Evolutionary conservation across 768 basidiomycete species (phyloP).

Genomic region (Amyloporia xantha): DNA sequence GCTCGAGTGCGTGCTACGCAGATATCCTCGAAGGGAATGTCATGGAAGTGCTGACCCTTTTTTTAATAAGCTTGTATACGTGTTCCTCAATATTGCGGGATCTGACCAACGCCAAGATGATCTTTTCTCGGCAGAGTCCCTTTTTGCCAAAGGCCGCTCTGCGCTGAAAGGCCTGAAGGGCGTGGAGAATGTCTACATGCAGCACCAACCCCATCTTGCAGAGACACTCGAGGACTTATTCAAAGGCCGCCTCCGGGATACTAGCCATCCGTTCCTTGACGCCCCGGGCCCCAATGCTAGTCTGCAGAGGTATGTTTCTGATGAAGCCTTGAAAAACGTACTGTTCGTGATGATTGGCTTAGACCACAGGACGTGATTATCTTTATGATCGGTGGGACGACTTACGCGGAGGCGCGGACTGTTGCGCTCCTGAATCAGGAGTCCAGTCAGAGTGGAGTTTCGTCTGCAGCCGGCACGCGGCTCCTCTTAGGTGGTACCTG

Average conservation of each 20-base stretch:
- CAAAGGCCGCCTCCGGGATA: constrained; percentile 79
- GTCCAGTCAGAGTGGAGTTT: constrained; percentile 35
- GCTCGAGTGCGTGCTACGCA: constrained; percentile 57
- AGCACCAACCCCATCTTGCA: constrained; percentile 88
- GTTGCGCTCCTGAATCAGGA: constrained; percentile 87
- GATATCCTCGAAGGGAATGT: too few relatives aligned
- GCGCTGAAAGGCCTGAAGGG: constrained; percentile 97
- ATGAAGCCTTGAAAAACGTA: not conserved
- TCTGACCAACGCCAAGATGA: constrained; percentile 97
- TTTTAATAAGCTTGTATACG: constrained; percentile 79
- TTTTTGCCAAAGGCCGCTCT: constrained; percentile 90
- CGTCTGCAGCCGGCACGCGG: constrained; percentile 57
- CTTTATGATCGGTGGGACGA: constrained; percentile 94
- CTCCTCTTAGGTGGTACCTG: constrained; percentile 91
- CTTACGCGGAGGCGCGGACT: constrained; percentile 89
- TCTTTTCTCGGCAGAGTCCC: constrained; percentile 89
- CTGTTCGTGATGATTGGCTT: constrained; percentile 2
- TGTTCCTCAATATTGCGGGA: constrained; percentile 87
- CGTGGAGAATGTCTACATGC: constrained; percentile 98
- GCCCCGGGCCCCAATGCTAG: constrained; percentile 62
- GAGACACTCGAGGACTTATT: constrained; percentile 88
- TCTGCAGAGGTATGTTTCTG: constrained; percentile 53
- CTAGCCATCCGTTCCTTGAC: constrained; percentile 84
- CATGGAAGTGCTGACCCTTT: too few relatives aligned
- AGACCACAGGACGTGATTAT: constrained; percentile 96